phyloP scores from a whole-genome alignment of 345 rosid genomes.

The Rhizophora apiculata region DNA sequence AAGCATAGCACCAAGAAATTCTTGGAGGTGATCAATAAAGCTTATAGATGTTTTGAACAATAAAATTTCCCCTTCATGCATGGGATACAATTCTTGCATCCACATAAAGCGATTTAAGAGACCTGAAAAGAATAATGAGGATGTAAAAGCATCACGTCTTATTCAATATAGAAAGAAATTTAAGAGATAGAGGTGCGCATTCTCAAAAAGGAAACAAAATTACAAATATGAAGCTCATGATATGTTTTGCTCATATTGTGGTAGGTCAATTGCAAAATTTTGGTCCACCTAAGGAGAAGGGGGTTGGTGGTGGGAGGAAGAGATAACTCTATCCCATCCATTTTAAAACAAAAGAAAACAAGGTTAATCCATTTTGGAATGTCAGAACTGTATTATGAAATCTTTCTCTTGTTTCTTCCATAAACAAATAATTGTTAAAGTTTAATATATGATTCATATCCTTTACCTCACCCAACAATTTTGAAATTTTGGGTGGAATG shows the following conservation, averaged over 20 bases:
- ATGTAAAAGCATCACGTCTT: constrained; percentile 9
- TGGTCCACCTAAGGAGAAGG: background rate
- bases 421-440: background rate
- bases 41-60: constrained; percentile 85
- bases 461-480: no score
- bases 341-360: background rate
- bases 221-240: background rate
- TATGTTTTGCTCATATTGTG: background rate
- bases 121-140: constrained; percentile 44
- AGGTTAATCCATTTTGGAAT: background rate
- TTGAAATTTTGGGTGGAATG: no score
- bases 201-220: background rate
- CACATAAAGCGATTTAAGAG: constrained; percentile 81
- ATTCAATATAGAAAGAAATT: constrained; percentile 12
- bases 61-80: constrained; percentile 50
- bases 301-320: background rate
- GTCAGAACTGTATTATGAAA: no score
- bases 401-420: background rate
- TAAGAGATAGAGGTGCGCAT: constrained; percentile 2
- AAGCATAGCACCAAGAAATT: constrained; percentile 75
- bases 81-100: constrained; percentile 84
- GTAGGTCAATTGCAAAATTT: no score
- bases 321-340: background rate
- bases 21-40: constrained; percentile 93
- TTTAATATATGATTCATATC: no score